Base-by-base conservation (phyloP, 495 filamentous ascomycete genomes). In the Parathielavia hyrcaniae region DNA sequence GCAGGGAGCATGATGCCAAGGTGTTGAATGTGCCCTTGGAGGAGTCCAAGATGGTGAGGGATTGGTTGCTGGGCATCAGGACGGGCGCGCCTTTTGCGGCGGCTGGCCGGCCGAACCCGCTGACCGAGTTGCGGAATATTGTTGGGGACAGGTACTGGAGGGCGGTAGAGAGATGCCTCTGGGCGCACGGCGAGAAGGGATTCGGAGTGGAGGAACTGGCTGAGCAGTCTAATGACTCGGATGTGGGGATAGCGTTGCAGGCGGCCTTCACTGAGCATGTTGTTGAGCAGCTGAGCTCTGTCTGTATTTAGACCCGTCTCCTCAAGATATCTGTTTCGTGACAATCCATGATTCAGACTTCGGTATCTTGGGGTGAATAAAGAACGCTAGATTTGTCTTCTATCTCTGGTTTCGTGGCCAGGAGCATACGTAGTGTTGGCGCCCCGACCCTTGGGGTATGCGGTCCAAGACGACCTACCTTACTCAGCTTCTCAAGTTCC, bases 101-200 rank as follows among this genome's bases (percentile, higher is more conserved):
- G 11, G 63, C 49, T 0, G 55, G 45, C 0, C 48, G 45, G 16
- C 36, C 53, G 0, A 69, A 66, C 7, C 69, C 69, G 3, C n/a
- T 69, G 9, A 30, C 13, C n/a, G 67, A 69, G 23, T 52, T 71
- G 40, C 44, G 58, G 0, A 59, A 66, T 26, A 16, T 64, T 4
- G 59, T 59, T 1, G 69, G 69, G 7, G 63, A 71, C 16, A 36
- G 53, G 38, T 71, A 71, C 51, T 61, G 40, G 32, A 49, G 17
- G 13, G 67, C 59, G 14, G 69, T 71, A 6, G 56, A 51, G 51
- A 45, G 65, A 36, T 71, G 69, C 53, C 40, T 71, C 0, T 65
- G 64, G 67, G 67, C 69, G 39, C 67, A 71, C 38, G 69, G 67
- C 2, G 61, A 64, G 32, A 58, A 61, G 54, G 69, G 69, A 11